Evolutionary conservation across 208 protist species (phyloP), one percentile per base, ranked within the genome.

Genomic region (Trypanosoma scelopori): DNA sequence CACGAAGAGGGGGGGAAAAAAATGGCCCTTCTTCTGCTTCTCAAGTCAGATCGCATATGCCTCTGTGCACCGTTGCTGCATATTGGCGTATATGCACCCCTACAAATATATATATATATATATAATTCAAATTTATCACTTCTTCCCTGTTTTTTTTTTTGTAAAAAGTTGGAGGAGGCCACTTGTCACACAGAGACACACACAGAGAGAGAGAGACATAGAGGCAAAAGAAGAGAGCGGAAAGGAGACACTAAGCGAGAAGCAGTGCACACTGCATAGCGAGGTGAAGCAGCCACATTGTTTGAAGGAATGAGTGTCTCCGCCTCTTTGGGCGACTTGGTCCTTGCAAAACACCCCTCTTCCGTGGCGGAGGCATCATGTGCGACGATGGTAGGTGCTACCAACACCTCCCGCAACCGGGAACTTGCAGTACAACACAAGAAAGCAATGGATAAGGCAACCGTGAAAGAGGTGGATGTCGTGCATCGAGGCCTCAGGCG

Each of bases 391-490:
- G 27, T 22, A 3, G 52, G 58, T 28, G 61, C 48, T 18, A 75
- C 69, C 0, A 30, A 23, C 18, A 51, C 69, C 5, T 68, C 55
- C 13, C 69, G 61, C 42, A 51, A 20, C 16, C 60, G 69, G 1
- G 69, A 43, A 23, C 49, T 65, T 9, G 45, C 16, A 55, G 55
- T 55, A 15, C 61, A 64, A 25, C 55, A 69, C 35, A 53, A 52
- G n/a, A 65, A 52, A 35, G 69, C 62, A n/a, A 64, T 46, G 2
- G 30, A 45, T 27, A 65, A 67, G 48, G 69, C 69, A 5, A 69
- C 61, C n/a, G 63, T 69, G 42, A 68, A 69, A 47, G 69, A 75
- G 20, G 50, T 75, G 16, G 69, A 69, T 35, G 63, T 68, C 13
- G 47, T 75, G 22, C 62, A 46, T 43, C 30, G 43, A 30, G 63